Base-by-base conservation (phyloP, 257 asterid species). In the Primulina huaijiensis region DNA sequence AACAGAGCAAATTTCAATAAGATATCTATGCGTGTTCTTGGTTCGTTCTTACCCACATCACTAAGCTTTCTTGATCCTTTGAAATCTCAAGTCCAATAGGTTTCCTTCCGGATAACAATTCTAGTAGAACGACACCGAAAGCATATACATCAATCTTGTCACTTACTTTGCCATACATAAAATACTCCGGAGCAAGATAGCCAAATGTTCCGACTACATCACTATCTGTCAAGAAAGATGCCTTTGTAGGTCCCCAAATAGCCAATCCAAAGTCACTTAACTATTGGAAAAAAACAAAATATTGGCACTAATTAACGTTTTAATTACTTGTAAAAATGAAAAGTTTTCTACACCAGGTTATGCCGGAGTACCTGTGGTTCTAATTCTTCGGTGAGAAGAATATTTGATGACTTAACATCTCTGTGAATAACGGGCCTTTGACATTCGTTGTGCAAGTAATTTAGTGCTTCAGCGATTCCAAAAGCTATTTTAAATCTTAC, bases 131-230 rank as follows among this genome's bases (percentile, higher is more conserved):
- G 20, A 94, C 99, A 6, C 99, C 99, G 25, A 89, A 94, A 58
- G 99, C 95, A 72, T 88, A 94, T 16, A 94, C 94, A 68, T 94
- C 98, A 55, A 94, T 87, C 86, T 92, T 94, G 77, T 89, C 92
- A 19, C 99, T 94, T 23, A 94, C 88, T 85, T 89, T 89, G 5
- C 99, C 99, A 57, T 88, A 94, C 98, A 94, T 89, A 62, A 94
- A 91, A 76, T 94, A 94, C 80, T 94, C 99, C 0, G 99, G 99
- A 31, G 99, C 98, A 8, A 94, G 94, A 81, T 94, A 94, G 27
- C 99, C 99, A 64, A 94, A 94, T 14, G 99, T 94, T 77, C 99
- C 99, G 0, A 91, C 92, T 29, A 89, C 96, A 72, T 94, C 97
- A 60, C 82, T 84, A 53, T 94, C 84, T 46, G 83, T 88, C 78